phyloP scores from a whole-genome alignment of 2,329 filamentous ascomycete species.

The Aspergillus novoparasiticus region DNA sequence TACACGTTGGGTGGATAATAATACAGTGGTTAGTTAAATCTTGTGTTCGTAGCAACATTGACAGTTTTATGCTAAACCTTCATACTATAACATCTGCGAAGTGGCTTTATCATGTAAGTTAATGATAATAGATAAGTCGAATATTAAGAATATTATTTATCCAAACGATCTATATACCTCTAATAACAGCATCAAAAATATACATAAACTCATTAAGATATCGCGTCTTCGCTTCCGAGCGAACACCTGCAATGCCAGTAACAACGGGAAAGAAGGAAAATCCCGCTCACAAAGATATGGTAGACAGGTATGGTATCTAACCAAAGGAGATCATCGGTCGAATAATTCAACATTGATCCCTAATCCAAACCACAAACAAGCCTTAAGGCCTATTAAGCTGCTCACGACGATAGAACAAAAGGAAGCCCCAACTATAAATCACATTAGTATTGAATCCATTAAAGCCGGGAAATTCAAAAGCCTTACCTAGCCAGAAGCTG shows the following conservation, averaged over 20 bases:
- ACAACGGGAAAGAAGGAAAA: not conserved
- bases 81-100: not conserved
- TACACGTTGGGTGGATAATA: not conserved
- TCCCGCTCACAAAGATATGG: not conserved
- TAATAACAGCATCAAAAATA: not conserved
- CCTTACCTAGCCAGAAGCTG: conserved; percentile 62
- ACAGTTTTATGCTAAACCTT: not conserved
- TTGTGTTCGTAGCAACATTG: not conserved
- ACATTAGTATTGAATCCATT: not conserved
- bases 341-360: not conserved
- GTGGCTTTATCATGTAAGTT: too few relatives aligned
- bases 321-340: not conserved
- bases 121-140: not conserved
- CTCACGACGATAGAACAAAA: conserved; percentile 49
- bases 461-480: conserved; percentile 10
- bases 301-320: not conserved
- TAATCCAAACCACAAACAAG: not conserved
- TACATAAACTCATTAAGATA: not conserved
- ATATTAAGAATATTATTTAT: not conserved
- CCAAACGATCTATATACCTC: not conserved
- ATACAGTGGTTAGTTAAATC: not conserved
- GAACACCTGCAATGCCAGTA: not conserved
- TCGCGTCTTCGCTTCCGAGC: not conserved
- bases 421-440: conserved; percentile 38
- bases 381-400: conserved; percentile 49